phyloP scores from a whole-genome alignment of 1,139 yeast genomes.

The Lodderomyces jiufengensis region DNA sequence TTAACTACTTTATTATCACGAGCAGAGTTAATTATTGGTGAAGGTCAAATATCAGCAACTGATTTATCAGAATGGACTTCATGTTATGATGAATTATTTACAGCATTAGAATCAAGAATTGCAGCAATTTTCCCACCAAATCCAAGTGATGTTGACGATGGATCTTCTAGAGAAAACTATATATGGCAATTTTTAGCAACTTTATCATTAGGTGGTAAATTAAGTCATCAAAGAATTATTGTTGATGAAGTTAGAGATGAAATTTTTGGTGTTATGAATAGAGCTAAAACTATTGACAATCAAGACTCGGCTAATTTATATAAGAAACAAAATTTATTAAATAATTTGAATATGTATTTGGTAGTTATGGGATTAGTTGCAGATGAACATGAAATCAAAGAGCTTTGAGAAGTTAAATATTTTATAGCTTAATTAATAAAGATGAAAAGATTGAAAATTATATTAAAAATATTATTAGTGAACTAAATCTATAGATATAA shows the following conservation, averaged over 20 bases:
- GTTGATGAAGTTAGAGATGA: conserved; percentile 94
- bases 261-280: conserved; percentile 83
- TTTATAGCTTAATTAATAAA: not conserved
- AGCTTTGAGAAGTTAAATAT: conserved; percentile 27
- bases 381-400: conserved; percentile 60
- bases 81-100: conserved; percentile 79
- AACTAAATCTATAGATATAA: too few relatives aligned
- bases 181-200: conserved; percentile 98
- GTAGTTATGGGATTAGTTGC: conserved; percentile 97
- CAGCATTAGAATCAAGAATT: conserved; percentile 74
- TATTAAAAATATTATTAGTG: not conserved
- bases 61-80: conserved; percentile 72
- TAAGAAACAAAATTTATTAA: conserved; percentile 63
- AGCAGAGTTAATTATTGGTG: conserved; percentile 90
- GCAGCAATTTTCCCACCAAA: conserved; percentile 80
- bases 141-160: conserved; percentile 56
- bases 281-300: conserved; percentile 67
- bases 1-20: conserved; percentile 86
- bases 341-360: conserved; percentile 85
- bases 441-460: not conserved
- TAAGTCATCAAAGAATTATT: conserved; percentile 89
- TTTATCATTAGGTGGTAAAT: conserved; percentile 85
- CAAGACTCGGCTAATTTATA: conserved; percentile 52
- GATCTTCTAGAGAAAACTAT: conserved; percentile 57
- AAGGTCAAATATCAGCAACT: conserved; percentile 57